Percentiles rank a stretch among this genome's conserved stretches.
These are phyloP conservation scores for Neofusicoccum ribis DNA, from an alignment of 2,329 filamentous ascomycete species.

Conservation along the genomic window DNA sequence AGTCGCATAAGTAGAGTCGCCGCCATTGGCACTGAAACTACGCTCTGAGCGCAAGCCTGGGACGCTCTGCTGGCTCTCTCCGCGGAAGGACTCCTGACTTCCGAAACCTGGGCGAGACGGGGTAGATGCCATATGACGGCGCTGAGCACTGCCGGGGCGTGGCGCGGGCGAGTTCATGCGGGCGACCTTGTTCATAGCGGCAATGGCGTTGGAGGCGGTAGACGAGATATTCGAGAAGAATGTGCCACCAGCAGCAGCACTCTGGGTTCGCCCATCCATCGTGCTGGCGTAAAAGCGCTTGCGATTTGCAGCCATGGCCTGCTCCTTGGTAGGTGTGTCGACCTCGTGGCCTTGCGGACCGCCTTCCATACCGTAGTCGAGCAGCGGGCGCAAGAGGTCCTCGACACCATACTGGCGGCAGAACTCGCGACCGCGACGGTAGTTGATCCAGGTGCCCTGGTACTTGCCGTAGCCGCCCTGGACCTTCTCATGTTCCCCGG, in stretches of 20 bases:
- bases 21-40: conserved; percentile 61
- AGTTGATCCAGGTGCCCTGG: conserved; percentile 97
- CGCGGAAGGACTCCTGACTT: conserved; percentile 65
- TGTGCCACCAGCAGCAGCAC: conserved; percentile 69
- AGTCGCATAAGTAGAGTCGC: conserved; percentile 69
- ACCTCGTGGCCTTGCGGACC: conserved; percentile 70
- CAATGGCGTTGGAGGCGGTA: conserved; percentile 88
- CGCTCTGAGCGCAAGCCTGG: conserved; percentile 72
- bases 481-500: conserved; percentile 95
- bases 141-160: conserved; percentile 61
- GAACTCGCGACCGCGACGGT: conserved; percentile 87
- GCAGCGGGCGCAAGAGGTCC: conserved; percentile 69
- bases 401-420: conserved; percentile 78
- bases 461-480: conserved; percentile 99
- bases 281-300: conserved; percentile 86
- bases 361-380: conserved; percentile 76
- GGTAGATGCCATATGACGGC: conserved; percentile 69
- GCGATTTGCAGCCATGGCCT: conserved; percentile 89
- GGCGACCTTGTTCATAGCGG: conserved; percentile 89
- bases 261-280: conserved; percentile 67
- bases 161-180: conserved; percentile 85
- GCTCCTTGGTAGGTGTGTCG: conserved; percentile 96
- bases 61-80: conserved; percentile 78
- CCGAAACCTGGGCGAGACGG: conserved; percentile 66
- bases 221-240: conserved; percentile 97